Evolutionary conservation across 331 rosid genomes (phyloP).

Genomic region (Phaseolus coccineus): DNA sequence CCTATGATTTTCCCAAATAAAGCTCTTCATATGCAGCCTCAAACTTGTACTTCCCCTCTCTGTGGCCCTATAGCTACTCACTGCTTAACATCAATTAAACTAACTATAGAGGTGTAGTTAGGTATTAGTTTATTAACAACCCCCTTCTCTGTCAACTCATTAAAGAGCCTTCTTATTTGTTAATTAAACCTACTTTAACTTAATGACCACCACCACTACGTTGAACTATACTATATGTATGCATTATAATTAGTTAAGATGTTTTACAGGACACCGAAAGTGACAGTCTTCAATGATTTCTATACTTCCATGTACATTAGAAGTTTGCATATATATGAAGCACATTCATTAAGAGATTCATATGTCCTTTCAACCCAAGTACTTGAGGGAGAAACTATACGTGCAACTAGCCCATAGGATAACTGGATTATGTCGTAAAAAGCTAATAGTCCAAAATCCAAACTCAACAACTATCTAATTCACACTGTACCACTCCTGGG

Average conservation of each 20-base stretch:
- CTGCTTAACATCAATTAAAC: background rate
- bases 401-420: conserved; percentile 37
- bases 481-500: background rate
- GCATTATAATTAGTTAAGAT: conserved; percentile 30
- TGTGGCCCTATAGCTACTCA: background rate
- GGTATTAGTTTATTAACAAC: conserved; percentile 8
- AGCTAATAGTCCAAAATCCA: conserved; percentile 41
- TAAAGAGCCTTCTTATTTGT: conserved; percentile 1
- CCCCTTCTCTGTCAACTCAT: conserved; percentile 12
- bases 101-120: conserved; percentile 25
- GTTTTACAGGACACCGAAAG: conserved; percentile 49
- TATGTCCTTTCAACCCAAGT: conserved; percentile 29
- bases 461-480: conserved; percentile 32
- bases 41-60: conserved; percentile 50
- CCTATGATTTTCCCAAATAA: conserved; percentile 50
- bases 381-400: conserved; percentile 34
- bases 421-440: conserved; percentile 37
- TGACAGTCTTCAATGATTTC: conserved; percentile 44
- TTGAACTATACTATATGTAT: background rate
- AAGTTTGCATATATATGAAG: conserved; percentile 38
- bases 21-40: conserved; percentile 45
- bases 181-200: conserved; percentile 26
- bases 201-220: background rate
- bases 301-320: background rate
- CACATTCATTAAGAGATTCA: conserved; percentile 34